Evolutionary conservation across 2,329 filamentous ascomycete species (phyloP).

Genomic region (Aspergillus ochraceus): DNA sequence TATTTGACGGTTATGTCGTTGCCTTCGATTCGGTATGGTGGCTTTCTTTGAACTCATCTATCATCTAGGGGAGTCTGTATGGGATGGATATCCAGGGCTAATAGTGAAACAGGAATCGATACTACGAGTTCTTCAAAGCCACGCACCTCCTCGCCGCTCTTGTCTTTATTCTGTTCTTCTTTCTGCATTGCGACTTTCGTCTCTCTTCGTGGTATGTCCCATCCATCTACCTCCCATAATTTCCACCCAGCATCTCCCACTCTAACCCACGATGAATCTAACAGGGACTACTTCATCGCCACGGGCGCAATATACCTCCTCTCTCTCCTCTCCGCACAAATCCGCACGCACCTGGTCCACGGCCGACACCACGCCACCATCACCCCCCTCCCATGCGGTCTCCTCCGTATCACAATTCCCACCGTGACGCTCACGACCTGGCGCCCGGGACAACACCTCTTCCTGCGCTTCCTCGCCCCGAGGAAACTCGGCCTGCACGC

Average conservation of each 20-base stretch:
- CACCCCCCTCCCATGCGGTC: slow-evolving; percentile 39
- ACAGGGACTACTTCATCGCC: slow-evolving; percentile 62
- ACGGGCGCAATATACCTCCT: slow-evolving; percentile 54
- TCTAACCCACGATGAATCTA: background rate
- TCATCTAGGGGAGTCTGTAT: too few relatives aligned
- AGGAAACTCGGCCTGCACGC: slow-evolving; percentile 39
- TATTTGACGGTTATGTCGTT: slow-evolving; percentile 58
- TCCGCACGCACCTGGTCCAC: slow-evolving; percentile 52
- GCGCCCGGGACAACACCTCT: slow-evolving; percentile 56
- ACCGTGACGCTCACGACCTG: slow-evolving; percentile 44
- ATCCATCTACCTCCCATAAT: background rate
- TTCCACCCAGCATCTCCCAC: background rate
- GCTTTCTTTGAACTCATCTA: background rate
- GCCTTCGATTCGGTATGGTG: slow-evolving; percentile 48
- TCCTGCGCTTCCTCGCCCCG: slow-evolving; percentile 49
- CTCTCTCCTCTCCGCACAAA: slow-evolving; percentile 47
- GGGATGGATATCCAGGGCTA: background rate
- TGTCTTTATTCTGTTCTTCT: slow-evolving; percentile 60
- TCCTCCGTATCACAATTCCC: slow-evolving; percentile 47
- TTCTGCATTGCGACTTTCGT: slow-evolving; percentile 59
- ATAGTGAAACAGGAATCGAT: slow-evolving; percentile 47
- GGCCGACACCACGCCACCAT: slow-evolving; percentile 50
- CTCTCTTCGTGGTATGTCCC: slow-evolving; percentile 53
- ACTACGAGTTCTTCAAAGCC: slow-evolving; percentile 63
- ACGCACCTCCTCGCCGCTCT: slow-evolving; percentile 55